phyloP scores from a whole-genome alignment of 208 protist species.

The Leishmania tropica region DNA sequence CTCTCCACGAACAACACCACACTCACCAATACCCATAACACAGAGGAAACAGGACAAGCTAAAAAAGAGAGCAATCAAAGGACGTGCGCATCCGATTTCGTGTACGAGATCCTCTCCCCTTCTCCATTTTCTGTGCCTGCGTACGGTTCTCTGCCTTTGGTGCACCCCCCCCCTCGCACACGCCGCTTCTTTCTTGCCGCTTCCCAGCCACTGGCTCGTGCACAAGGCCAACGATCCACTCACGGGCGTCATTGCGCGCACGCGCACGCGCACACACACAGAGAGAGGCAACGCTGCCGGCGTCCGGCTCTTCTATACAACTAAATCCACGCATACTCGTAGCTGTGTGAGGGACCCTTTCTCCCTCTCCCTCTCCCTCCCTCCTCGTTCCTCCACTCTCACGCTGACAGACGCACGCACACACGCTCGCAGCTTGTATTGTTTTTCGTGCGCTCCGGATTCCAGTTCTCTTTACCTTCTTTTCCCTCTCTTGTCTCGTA shows the following conservation, averaged over 20 bases:
- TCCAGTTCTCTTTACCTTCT: neutral
- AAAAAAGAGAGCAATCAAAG: neutral
- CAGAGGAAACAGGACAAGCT: neutral
- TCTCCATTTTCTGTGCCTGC: neutral
- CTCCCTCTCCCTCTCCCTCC: constrained; percentile 4
- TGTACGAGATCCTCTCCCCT: neutral
- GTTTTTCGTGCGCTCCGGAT: neutral
- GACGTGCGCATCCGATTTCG: neutral
- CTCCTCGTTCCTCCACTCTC: too few relatives aligned
- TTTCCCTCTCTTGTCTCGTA: neutral
- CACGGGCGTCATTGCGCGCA: neutral
- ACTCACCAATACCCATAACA: neutral
- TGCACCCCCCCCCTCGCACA: neutral
- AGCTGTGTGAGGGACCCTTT: constrained; percentile 6
- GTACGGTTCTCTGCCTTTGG: neutral
- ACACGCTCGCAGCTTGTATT: neutral
- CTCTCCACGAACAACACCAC: neutral
- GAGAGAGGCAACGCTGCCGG: neutral
- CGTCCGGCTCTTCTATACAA: neutral
- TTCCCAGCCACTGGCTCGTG: neutral
- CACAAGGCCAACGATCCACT: neutral
- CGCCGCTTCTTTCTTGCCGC: neutral
- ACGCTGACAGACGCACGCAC: neutral
- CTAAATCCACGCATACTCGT: neutral
- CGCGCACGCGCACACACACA: neutral